Evolutionary conservation across 768 basidiomycete species (phyloP).

Genomic region (Suillus occidentalis): DNA sequence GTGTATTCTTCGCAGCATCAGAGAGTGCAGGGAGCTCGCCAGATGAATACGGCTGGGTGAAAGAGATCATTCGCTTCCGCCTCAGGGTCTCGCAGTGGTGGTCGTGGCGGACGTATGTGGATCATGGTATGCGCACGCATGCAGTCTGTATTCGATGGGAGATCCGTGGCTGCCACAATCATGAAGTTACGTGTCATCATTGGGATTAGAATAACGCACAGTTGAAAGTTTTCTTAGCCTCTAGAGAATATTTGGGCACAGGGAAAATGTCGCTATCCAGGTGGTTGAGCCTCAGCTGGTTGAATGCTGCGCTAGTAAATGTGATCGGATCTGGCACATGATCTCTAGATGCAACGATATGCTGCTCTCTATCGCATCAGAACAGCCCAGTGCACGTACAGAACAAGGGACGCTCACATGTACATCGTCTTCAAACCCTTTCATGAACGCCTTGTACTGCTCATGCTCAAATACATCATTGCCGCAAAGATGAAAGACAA

Average conservation of each 20-base stretch:
- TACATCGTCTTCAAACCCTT: conserved; percentile 54
- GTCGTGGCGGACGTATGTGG: background rate
- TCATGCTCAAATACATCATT: conserved; percentile 60
- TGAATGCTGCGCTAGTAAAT: background rate
- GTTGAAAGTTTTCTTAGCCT: background rate
- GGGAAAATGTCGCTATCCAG: background rate
- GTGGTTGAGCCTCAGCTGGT: background rate
- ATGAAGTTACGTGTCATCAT: background rate
- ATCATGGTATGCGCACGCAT: background rate
- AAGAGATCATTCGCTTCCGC: background rate
- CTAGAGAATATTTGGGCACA: background rate
- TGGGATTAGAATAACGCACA: background rate
- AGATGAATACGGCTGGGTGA: background rate
- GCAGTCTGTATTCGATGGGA: background rate
- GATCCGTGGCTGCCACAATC: background rate
- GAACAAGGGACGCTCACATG: conserved; percentile 48
- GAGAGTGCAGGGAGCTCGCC: background rate
- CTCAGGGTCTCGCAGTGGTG: background rate
- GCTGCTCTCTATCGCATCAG: background rate
- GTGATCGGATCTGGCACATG: background rate
- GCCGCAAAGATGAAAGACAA: background rate
- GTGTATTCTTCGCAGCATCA: conserved; percentile 31
- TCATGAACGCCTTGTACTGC: conserved; percentile 73
- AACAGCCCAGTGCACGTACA: background rate
- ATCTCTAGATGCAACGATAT: background rate